Evolutionary conservation across 768 basidiomycete genomes (phyloP).

Genomic region (Coprinopsis marcescibilis): DNA sequence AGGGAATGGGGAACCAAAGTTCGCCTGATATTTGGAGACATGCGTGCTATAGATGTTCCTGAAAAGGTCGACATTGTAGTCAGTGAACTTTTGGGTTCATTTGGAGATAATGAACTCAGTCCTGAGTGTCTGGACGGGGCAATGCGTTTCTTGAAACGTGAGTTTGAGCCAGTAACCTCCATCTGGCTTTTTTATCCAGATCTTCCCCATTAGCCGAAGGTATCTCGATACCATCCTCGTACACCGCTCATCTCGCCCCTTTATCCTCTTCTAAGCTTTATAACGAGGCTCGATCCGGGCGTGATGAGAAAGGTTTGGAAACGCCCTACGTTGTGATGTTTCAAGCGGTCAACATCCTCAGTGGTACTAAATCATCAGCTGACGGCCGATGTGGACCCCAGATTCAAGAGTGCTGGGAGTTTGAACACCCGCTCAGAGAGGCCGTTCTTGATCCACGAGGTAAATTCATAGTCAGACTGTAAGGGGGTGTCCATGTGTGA

Average conservation of each 20-base stretch:
- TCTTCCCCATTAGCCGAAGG: slow-evolving; percentile 60
- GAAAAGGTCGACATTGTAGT: slow-evolving; percentile 90
- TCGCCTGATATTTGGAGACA: slow-evolving; percentile 87
- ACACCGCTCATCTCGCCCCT: slow-evolving; percentile 92
- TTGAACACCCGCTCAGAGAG: slow-evolving; percentile 87
- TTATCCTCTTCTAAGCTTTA: slow-evolving; percentile 91
- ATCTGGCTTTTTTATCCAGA: neutral
- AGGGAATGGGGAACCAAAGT: slow-evolving; percentile 82
- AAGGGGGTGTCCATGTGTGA: neutral
- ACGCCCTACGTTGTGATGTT: slow-evolving; percentile 99
- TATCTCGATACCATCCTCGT: slow-evolving; percentile 94
- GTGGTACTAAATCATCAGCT: slow-evolving; percentile 62
- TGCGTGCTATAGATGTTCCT: slow-evolving; percentile 79
- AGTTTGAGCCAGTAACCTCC: slow-evolving; percentile 22
- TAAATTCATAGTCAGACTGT: slow-evolving; percentile 23
- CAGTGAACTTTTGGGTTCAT: slow-evolving; percentile 93
- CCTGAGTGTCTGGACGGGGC: slow-evolving; percentile 98
- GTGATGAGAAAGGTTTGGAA: slow-evolving; percentile 71
- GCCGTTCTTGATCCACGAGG: slow-evolving; percentile 68
- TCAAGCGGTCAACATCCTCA: slow-evolving; percentile 85
- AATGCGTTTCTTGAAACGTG: slow-evolving; percentile 87
- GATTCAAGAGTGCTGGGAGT: slow-evolving; percentile 96
- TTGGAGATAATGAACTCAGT: slow-evolving; percentile 97
- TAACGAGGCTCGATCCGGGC: slow-evolving; percentile 67
- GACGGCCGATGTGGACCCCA: slow-evolving; percentile 69